Conservation (phyloP, 164 flowering plant genomes). For the Berberis vulgaris region DNA sequence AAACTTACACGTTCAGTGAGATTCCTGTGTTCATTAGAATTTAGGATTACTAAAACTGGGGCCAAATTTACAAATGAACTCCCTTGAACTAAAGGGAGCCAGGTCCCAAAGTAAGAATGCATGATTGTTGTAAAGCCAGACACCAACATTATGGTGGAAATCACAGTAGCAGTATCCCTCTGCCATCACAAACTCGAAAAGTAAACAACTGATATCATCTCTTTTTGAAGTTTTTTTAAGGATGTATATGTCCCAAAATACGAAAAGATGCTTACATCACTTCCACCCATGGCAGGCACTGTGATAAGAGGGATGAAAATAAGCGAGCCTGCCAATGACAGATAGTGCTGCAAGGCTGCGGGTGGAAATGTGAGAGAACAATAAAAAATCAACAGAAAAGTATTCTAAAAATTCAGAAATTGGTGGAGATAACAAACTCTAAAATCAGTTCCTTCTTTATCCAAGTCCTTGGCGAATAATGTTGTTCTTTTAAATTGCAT, state of each 20-base stretch:
- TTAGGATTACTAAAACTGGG: conserved; percentile 76
- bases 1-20: conserved; percentile 73
- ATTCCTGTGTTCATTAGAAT: conserved; percentile 64
- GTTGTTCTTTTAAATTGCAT: too few relatives aligned
- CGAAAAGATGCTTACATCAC: conserved; percentile 56
- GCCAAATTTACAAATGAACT: conserved; percentile 89
- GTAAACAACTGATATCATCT: background rate
- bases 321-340: conserved; percentile 82
- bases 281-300: conserved; percentile 94
- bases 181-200: conserved; percentile 23
- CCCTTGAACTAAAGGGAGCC: conserved; percentile 94
- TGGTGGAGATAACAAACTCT: too few relatives aligned
- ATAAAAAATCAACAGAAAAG: background rate
- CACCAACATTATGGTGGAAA: conserved; percentile 77
- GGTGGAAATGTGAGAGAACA: conserved; percentile 11
- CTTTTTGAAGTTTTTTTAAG: background rate
- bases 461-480: too few relatives aligned
- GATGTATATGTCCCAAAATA: background rate
- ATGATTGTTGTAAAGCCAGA: conserved; percentile 74
- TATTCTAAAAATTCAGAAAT: too few relatives aligned
- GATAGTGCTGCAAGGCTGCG: conserved; percentile 86
- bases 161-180: conserved; percentile 84
- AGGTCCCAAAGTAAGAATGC: conserved; percentile 77
- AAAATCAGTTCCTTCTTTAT: too few relatives aligned
- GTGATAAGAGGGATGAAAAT: conserved; percentile 70